Conservation (phyloP, 305 asterid species). For the Plantago coronopus region DNA sequence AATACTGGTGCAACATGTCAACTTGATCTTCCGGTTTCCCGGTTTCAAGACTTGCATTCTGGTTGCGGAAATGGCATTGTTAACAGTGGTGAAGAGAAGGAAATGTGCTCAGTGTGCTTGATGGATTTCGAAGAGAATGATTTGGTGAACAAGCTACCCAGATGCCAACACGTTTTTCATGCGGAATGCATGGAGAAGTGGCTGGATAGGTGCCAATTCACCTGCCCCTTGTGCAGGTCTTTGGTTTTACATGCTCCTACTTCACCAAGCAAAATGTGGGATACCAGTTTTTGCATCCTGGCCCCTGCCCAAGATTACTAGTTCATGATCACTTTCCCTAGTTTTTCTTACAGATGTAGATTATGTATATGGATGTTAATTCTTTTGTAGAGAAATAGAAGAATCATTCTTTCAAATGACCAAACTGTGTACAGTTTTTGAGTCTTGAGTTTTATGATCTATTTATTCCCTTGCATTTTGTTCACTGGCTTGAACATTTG, state of each 20-base stretch:
- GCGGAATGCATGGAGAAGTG: conserved; percentile 47
- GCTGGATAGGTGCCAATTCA: conserved; percentile 49
- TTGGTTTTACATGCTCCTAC: conserved; percentile 28
- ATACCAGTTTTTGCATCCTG: conserved; percentile 9
- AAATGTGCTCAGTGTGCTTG: conserved; percentile 49
- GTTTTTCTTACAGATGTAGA: neutral
- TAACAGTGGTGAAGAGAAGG: conserved; percentile 16
- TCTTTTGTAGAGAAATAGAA: no score
- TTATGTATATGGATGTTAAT: neutral
- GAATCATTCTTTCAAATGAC: neutral
- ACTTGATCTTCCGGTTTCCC: conserved; percentile 29
- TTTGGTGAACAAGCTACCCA: conserved; percentile 40
- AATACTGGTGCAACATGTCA: conserved; percentile 7
- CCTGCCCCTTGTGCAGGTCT: conserved; percentile 62
- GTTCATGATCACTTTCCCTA: neutral
- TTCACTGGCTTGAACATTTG: neutral
- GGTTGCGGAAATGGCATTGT: neutral
- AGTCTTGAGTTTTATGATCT: neutral
- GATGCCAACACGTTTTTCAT: conserved; percentile 57
- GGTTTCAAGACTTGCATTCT: conserved; percentile 19
- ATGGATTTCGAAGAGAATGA: conserved; percentile 40
- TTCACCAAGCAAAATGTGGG: conserved; percentile 28
- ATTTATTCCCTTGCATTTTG: neutral
- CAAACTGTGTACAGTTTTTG: no score
- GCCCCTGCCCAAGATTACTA: conserved; percentile 9